Conservation (phyloP, 371 early-diverging fungal species). For the Batkoa obscura region DNA sequence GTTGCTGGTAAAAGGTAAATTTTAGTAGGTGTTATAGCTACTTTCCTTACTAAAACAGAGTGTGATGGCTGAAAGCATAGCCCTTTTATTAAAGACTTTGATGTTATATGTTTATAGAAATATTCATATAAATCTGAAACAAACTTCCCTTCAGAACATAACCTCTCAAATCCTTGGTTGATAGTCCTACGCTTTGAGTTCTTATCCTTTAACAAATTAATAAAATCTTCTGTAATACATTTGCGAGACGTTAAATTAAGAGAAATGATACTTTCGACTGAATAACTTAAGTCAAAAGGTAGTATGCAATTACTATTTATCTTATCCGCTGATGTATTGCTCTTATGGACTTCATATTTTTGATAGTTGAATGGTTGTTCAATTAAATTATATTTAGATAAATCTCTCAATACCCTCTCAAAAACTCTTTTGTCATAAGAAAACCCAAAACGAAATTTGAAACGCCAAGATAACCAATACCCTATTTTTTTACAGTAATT, state of each 20-base stretch:
- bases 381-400: background rate
- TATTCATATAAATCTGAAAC: background rate
- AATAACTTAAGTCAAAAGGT: background rate
- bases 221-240: background rate
- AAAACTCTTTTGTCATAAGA: too few relatives aligned
- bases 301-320: background rate
- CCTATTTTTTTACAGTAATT: too few relatives aligned
- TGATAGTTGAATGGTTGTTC: background rate
- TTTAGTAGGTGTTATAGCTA: constrained; percentile 32
- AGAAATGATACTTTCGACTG: background rate
- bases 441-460: too few relatives aligned
- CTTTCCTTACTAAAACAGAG: constrained; percentile 27
- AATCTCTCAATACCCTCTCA: background rate
- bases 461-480: too few relatives aligned
- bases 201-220: background rate
- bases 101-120: constrained; percentile 9
- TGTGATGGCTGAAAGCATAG: constrained; percentile 8
- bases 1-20: constrained; percentile 27
- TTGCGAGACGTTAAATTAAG: background rate
- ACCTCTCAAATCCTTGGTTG: background rate
- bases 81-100: background rate
- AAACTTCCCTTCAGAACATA: background rate
- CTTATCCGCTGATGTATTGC: background rate
- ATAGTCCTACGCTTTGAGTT: background rate
- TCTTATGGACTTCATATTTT: background rate